Base-by-base conservation (phyloP, 495 filamentous ascomycete genomes). In the Oidiodendron maius region DNA sequence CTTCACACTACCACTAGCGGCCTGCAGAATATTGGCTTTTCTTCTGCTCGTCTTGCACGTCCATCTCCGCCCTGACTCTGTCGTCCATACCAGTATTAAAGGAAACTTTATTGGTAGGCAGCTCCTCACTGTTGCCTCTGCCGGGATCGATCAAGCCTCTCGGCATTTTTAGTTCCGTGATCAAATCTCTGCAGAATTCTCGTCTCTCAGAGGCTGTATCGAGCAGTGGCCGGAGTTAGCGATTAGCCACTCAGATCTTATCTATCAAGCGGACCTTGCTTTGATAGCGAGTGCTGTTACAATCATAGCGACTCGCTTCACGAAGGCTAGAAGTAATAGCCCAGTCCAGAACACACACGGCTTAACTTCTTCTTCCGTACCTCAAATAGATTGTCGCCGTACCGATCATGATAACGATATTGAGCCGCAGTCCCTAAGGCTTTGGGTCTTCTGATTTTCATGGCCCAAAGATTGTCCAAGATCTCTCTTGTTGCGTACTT, bases 381-480 rank as follows among this genome's bases (percentile, higher is more conserved):
- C 13, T 2, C 41, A 30, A 16, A 15, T 24, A 2, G 18, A n/a
- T 40, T 40, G 16, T 30, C 22, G 2, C 20, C 37, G 15, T 40
- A 21, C 37, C 37, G 13, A 16, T 44, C 40, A 12, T 42, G 18
- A 46, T 46, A 35, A 58, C 15, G 38, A 51, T 59, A 34, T 53
- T 50, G 30, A 61, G 52, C 35, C 59, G 25, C 22, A 58, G 57
- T 52, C 60, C 60, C 52, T n/a, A n/a, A n/a, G n/a, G n/a, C 48
- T 44, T 37, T 37, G 24, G 58, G 50, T 18, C 57, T 40, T 16
- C 49, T 44, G 6, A 61, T 57, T 46, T 52, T 69, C 35, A 50
- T 48, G 30, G 48, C 46, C 64, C 64, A 69, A 10, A 67, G 51
- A n/a, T 55, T 38, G 18, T 52, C 53, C 20, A 67, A 51, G 22